Conservation (phyloP, 2,329 filamentous ascomycete genomes). For the Dendrostoma leiphaemia region DNA sequence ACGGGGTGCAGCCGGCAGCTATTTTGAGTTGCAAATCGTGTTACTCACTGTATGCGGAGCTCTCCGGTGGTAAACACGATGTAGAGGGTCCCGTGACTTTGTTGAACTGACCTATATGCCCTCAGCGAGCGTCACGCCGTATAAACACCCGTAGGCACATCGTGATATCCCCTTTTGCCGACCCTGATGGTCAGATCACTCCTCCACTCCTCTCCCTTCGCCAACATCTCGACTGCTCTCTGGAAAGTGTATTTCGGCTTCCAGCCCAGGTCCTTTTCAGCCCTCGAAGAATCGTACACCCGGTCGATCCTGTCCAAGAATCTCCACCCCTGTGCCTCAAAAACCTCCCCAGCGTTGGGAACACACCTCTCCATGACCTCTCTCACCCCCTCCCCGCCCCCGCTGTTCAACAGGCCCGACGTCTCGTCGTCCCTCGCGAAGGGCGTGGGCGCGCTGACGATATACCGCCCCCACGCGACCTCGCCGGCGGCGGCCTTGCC, state of each 20-base stretch:
- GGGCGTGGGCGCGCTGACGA: slow-evolving; percentile 42
- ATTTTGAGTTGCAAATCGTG: too few relatives aligned
- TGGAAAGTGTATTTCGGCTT: slow-evolving; percentile 39
- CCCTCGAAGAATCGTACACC: slow-evolving; percentile 43
- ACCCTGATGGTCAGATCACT: slow-evolving; percentile 38
- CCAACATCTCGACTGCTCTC: slow-evolving; percentile 32
- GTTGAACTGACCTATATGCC: too few relatives aligned
- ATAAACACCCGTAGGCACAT: slow-evolving; percentile 40
- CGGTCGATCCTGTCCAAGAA: slow-evolving; percentile 39
- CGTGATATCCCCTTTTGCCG: slow-evolving; percentile 45
- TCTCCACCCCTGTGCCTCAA: slow-evolving; percentile 33
- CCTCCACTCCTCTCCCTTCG: slow-evolving; percentile 33
- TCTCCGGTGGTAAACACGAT: too few relatives aligned
- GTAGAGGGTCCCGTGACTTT: too few relatives aligned
- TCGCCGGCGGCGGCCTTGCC: slow-evolving; percentile 24
- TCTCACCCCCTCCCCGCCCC: slow-evolving; percentile 31
- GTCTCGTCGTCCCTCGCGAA: slow-evolving; percentile 31
- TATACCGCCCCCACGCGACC: slow-evolving; percentile 38
- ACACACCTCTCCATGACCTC: slow-evolving; percentile 17
- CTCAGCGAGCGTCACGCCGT: slow-evolving; percentile 23
- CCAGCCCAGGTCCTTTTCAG: slow-evolving; percentile 41
- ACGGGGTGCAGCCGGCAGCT: too few relatives aligned
- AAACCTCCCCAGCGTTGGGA: slow-evolving; percentile 29
- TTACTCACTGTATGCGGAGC: too few relatives aligned
- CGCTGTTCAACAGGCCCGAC: slow-evolving; percentile 32